Evolutionary conservation across 2,329 filamentous ascomycete species (phyloP).

Genomic region (Septoria petroselini): DNA sequence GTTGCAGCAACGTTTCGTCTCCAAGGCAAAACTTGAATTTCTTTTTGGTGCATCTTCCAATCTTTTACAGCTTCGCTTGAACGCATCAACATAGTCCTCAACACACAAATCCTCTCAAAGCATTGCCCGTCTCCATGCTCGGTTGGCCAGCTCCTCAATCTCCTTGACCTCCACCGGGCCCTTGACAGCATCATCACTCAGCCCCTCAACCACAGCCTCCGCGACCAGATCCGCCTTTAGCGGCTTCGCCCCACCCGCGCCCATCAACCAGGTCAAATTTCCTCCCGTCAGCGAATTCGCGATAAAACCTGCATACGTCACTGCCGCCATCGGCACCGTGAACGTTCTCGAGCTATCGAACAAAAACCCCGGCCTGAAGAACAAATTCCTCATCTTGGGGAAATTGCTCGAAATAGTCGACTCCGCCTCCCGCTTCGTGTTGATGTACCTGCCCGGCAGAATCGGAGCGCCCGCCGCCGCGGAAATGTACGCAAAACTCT

Average conservation of each 20-base stretch:
- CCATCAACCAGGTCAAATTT: slow-evolving; percentile 71
- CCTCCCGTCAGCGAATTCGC: slow-evolving; percentile 77
- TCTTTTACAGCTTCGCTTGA: slow-evolving; percentile 16
- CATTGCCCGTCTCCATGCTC: slow-evolving; percentile 89
- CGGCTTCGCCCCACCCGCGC: slow-evolving; percentile 79
- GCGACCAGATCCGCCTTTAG: slow-evolving; percentile 83
- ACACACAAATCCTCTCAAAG: slow-evolving; percentile 52
- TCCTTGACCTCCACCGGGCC: slow-evolving; percentile 74
- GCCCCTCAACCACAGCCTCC: slow-evolving; percentile 82
- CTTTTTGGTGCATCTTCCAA: not conserved
- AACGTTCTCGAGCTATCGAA: slow-evolving; percentile 80
- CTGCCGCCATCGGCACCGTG: slow-evolving; percentile 79
- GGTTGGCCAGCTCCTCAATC: slow-evolving; percentile 77
- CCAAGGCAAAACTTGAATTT: too few relatives aligned
- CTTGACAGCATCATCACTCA: slow-evolving; percentile 67
- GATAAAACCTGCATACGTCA: slow-evolving; percentile 69
- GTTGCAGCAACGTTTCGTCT: too few relatives aligned
- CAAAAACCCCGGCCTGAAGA: slow-evolving; percentile 81
- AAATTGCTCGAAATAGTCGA: slow-evolving; percentile 68
- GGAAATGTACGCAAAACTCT: slow-evolving; percentile 81
- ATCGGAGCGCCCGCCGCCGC: slow-evolving; percentile 82
- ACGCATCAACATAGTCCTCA: slow-evolving; percentile 8
- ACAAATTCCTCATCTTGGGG: slow-evolving; percentile 72
- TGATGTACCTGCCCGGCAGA: slow-evolving; percentile 80
- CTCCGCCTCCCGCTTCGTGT: slow-evolving; percentile 89